These are phyloP conservation scores for Cichorium intybus DNA, from an alignment of 140 eudicot species.

Conservation along the genomic window DNA sequence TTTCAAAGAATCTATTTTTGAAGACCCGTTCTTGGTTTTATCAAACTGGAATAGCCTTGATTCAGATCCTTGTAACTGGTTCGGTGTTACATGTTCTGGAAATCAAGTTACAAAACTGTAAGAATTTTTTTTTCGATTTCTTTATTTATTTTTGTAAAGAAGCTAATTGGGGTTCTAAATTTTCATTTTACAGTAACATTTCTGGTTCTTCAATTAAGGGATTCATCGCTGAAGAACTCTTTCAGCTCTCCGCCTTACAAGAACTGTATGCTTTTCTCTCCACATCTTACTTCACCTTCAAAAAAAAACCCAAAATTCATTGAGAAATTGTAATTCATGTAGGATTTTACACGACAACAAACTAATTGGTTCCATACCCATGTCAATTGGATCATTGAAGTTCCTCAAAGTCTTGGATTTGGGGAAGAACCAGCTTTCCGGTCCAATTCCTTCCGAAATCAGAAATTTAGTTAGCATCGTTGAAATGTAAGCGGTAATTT, in stretches of 20 bases:
- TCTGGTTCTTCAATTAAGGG: conserved; percentile 86
- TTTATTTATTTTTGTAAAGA: neutral
- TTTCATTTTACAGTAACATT: conserved; percentile 59
- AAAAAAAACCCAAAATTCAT: conserved; percentile 3
- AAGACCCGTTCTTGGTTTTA: conserved; percentile 73
- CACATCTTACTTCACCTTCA: neutral
- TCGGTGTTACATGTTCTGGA: conserved; percentile 75
- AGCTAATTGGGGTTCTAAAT: conserved; percentile 12
- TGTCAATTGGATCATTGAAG: conserved; percentile 71
- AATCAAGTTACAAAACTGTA: conserved; percentile 80
- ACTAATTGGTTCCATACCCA: conserved; percentile 80
- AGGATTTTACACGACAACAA: conserved; percentile 75
- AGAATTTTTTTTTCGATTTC: conserved; percentile 19
- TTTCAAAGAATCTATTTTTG: conserved; percentile 79
- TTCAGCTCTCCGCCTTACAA: conserved; percentile 54
- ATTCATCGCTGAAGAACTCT: conserved; percentile 70
- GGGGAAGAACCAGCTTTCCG: conserved; percentile 76
- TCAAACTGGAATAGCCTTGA: conserved; percentile 81
- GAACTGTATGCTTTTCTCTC: conserved; percentile 58
- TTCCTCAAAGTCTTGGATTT: conserved; percentile 74
- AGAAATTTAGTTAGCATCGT: conserved; percentile 55
- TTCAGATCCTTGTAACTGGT: conserved; percentile 79
- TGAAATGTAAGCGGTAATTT: conserved; percentile 52
- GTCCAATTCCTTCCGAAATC: conserved; percentile 80
- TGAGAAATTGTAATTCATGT: conserved; percentile 6